Base-by-base conservation (phyloP, 2,329 filamentous ascomycete genomes). In the Fusarium virguliforme region DNA sequence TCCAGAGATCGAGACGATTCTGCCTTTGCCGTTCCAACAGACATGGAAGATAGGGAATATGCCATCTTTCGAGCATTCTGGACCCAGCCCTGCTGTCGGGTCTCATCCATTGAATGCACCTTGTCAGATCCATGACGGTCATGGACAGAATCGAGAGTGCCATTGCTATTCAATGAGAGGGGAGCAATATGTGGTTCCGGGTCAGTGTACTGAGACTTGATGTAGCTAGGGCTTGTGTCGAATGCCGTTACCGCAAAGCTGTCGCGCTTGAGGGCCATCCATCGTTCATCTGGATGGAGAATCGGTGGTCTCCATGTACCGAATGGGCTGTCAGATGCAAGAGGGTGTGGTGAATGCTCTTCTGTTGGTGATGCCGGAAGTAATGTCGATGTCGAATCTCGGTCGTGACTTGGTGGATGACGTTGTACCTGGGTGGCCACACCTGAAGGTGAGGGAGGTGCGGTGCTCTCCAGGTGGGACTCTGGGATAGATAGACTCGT, bases 31-130 rank as follows among this genome's bases (percentile, higher is more conserved):
- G 50, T 61, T 37, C 60, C 60, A 4, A 15, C 57, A 18, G 67
- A 64, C 9, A 56, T 50, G 22, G 74, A 67, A 9, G 73, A 70
- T 18, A 75, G 48, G 4, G 73, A 72, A 54, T 66, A 73, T 26
- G 72, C 74, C 63, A 75, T 75, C 32, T 72, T 76, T 38, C 56
- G 68, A 60, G 74, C 74, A 55, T 74, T 75, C 35, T 68, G 59
- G 18, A 68, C 46, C 74, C 74, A 75, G 13, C 60, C 63, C 18
- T 67, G 64, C 34, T 62, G 60, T 1, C 48, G 51, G 7, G 26
- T 61, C 4, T 58, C 61, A 18, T 65, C 40, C 2, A 32, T 15
- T 4, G 40, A 28, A 15, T 28, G 34, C 5, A 37, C 22, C 22
- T 64, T 64, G 1, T 61, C 38, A 4, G 15, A 26, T 37, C 32